Conservation (phyloP, 768 basidiomycete species). For the Leccinellum rugosiceps region DNA sequence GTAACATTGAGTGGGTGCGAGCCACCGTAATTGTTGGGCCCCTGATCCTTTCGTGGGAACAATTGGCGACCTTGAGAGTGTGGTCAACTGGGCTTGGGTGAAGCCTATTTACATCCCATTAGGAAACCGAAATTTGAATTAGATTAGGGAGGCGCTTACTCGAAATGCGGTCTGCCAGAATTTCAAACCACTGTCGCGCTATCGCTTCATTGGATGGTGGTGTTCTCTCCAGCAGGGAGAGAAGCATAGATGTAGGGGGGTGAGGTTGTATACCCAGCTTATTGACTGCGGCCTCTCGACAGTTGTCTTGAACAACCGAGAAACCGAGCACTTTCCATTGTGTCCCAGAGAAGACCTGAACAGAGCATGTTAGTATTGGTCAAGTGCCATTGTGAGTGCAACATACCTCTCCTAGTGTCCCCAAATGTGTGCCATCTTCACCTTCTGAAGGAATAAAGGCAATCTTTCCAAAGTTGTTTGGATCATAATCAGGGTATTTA, state of each 20-base stretch:
- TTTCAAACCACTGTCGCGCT: slow-evolving; percentile 65
- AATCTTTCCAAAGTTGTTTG: slow-evolving; percentile 50
- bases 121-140: not conserved
- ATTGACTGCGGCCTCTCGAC: slow-evolving; percentile 47
- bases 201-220: slow-evolving; percentile 52
- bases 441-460: slow-evolving; percentile 78
- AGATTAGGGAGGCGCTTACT: slow-evolving; percentile 38
- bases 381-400: not conserved
- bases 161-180: slow-evolving; percentile 59
- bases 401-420: slow-evolving; percentile 60
- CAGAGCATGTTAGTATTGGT: not conserved
- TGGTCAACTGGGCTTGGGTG: slow-evolving; percentile 47
- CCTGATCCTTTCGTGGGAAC: slow-evolving; percentile 54
- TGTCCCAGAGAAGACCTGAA: slow-evolving; percentile 64
- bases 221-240: slow-evolving; percentile 54
- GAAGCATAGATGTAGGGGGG: slow-evolving; percentile 60
- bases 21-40: slow-evolving; percentile 38
- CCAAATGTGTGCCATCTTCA: slow-evolving; percentile 50
- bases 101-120: slow-evolving; percentile 46
- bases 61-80: slow-evolving; percentile 57
- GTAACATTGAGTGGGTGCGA: slow-evolving; percentile 68
- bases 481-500: slow-evolving; percentile 59
- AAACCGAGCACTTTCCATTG: slow-evolving; percentile 80
- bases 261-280: slow-evolving; percentile 71
- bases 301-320: slow-evolving; percentile 52